Evolutionary conservation across 495 filamentous ascomycete species (phyloP), one percentile per base, ranked within the genome.

Genomic region (Penicillium silybi): DNA sequence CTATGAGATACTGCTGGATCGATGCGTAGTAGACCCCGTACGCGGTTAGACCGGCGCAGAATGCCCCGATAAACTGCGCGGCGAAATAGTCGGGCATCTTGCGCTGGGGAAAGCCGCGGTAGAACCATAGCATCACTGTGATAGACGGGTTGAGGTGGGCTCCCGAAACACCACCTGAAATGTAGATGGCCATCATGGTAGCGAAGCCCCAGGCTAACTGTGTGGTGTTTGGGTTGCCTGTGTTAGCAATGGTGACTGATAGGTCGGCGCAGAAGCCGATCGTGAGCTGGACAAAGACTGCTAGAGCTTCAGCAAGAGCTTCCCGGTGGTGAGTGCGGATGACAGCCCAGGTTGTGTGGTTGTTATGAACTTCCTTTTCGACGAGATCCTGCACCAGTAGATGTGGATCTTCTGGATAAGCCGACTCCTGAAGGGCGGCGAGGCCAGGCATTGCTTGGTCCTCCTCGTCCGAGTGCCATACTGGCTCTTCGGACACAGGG

Each of bases 101-200:
- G 11, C 63, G 52, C 50, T 69, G 69, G 5, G 76, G 77, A 32
- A 80, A 82, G 2, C 75, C 76, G 34, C 78, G 77, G 52, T 72
- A 82, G 50, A 80, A 65, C 59, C 68, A 77, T 9, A 82, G 57
- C 45, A 72, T 68, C n/a, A 73, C 59, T 6, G 77, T 80, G 19
- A 81, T 68, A 18, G 64, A 62, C 0, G 77, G 78, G 52, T 81
- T 82, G 35, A 82, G 64, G 49, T 82, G 78, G 1, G 76, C 78
- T 47, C 78, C 78, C 1, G 78, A 81, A 16, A 80, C 67, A 52
- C 76, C 77, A 66, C 78, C 77, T 20, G 67, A 75, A 19, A 84
- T 72, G 48, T 81, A 81, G 41, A 82, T 81, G 7, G 68, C 80
- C 39, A 81, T 72, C 80, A 83, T 83, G 25, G 74, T 75, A 9